Percentiles rank a stretch among this genome's conserved stretches.
These are phyloP conservation scores for Trifolium fragiferum DNA, from an alignment of 306 rosid species.

Conservation along the genomic window DNA sequence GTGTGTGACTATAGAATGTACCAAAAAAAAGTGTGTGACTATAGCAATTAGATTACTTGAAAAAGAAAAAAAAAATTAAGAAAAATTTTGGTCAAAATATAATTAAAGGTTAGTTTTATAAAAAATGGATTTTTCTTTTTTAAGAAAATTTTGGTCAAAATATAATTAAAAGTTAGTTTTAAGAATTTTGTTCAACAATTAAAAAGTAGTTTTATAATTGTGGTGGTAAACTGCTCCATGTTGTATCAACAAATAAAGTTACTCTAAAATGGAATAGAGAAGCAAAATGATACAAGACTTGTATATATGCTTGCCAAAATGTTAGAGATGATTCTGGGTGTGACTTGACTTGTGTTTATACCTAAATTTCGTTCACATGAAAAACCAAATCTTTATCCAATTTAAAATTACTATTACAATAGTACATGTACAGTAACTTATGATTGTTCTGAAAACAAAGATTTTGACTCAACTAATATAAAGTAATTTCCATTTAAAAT, in stretches of 20 bases:
- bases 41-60: too few relatives aligned
- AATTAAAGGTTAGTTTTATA: too few relatives aligned
- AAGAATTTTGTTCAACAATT: neutral
- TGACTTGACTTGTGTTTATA: constrained; percentile 25
- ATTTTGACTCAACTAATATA: neutral
- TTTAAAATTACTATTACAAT: neutral
- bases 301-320: constrained; percentile 35
- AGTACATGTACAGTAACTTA: neutral
- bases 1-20: too few relatives aligned
- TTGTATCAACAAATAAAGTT: constrained; percentile 30
- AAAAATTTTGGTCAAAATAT: too few relatives aligned
- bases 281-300: neutral
- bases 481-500: constrained; percentile 5
- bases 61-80: too few relatives aligned
- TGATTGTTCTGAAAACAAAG: constrained; percentile 1
- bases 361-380: neutral
- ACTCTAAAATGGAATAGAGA: constrained; percentile 39
- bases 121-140: too few relatives aligned
- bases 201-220: constrained; percentile 34
- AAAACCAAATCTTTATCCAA: constrained; percentile 5
- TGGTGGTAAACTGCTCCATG: constrained; percentile 38
- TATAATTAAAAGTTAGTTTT: too few relatives aligned
- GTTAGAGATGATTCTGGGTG: constrained; percentile 3
- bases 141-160: too few relatives aligned
- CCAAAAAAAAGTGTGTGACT: too few relatives aligned